A percentile compares a stretch with the other conserved stretches of the same genome.
Conservation (phyloP, 345 rosid species). For the Rhodamnia rubescens region DNA sequence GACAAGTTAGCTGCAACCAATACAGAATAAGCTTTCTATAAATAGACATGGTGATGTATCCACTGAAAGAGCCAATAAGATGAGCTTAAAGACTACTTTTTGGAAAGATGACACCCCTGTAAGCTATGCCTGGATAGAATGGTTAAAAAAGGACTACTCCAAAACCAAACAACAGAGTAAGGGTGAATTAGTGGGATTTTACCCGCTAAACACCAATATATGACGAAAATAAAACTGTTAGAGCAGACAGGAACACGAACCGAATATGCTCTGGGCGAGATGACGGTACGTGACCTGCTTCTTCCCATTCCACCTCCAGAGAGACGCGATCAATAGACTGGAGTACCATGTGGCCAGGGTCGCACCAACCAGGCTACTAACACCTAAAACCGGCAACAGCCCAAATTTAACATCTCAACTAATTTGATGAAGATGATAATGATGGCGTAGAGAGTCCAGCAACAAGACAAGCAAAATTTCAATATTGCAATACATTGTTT, state of each 20-base stretch:
- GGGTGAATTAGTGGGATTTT: background rate
- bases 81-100: background rate
- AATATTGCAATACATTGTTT: background rate
- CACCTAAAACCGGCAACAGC: constrained; percentile 12
- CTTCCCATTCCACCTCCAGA: constrained; percentile 46
- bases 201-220: background rate
- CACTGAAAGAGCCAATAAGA: background rate
- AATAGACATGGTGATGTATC: background rate
- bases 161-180: background rate
- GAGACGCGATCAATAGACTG: constrained; percentile 30
- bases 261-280: constrained; percentile 43
- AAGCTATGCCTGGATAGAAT: background rate
- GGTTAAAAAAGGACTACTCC: background rate
- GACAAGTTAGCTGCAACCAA: background rate
- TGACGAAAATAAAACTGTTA: background rate
- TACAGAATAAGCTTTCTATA: background rate
- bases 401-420: background rate
- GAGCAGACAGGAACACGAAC: constrained; percentile 2
- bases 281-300: constrained; percentile 32
- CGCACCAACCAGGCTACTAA: constrained; percentile 32
- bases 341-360: constrained; percentile 46
- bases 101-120: background rate
- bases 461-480: background rate
- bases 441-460: background rate
- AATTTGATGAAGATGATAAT: background rate